phyloP scores from a whole-genome alignment of 169 alveolate genomes.

The Ichthyophthirius multifiliis region DNA sequence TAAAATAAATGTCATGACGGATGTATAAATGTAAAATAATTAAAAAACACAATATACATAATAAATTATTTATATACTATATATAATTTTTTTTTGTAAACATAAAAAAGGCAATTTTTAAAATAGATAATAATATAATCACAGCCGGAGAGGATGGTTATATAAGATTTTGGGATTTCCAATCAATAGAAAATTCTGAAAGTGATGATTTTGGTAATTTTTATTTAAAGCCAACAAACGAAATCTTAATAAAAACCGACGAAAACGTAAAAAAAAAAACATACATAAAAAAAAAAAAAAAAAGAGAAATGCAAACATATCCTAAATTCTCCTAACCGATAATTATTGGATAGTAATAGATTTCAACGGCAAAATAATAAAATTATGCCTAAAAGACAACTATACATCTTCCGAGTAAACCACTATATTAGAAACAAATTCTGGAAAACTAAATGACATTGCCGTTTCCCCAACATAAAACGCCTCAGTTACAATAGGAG shows the following conservation, averaged over 20 bases:
- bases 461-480: slow-evolving; percentile 61
- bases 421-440: slow-evolving; percentile 42
- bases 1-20: slow-evolving; percentile 73
- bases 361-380: slow-evolving; percentile 65
- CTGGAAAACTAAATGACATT: slow-evolving; percentile 62
- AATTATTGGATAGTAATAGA: slow-evolving; percentile 74
- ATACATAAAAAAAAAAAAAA: slow-evolving; percentile 33
- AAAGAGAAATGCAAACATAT: slow-evolving; percentile 18
- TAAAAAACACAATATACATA: background rate
- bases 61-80: slow-evolving; percentile 31
- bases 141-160: slow-evolving; percentile 83
- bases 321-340: slow-evolving; percentile 23
- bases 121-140: background rate
- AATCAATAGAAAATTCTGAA: slow-evolving; percentile 83
- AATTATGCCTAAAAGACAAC: slow-evolving; percentile 49
- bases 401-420: slow-evolving; percentile 36
- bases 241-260: slow-evolving; percentile 49
- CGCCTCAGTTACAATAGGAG: slow-evolving; percentile 77
- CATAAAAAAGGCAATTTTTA: background rate
- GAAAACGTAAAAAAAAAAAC: slow-evolving; percentile 50
- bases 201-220: slow-evolving; percentile 81
- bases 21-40: slow-evolving; percentile 67
- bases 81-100: slow-evolving; percentile 48
- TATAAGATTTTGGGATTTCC: slow-evolving; percentile 86
- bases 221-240: slow-evolving; percentile 54